Conservation (phyloP, 352 stramenopile species). For the Globisporangium orthogonon region DNA sequence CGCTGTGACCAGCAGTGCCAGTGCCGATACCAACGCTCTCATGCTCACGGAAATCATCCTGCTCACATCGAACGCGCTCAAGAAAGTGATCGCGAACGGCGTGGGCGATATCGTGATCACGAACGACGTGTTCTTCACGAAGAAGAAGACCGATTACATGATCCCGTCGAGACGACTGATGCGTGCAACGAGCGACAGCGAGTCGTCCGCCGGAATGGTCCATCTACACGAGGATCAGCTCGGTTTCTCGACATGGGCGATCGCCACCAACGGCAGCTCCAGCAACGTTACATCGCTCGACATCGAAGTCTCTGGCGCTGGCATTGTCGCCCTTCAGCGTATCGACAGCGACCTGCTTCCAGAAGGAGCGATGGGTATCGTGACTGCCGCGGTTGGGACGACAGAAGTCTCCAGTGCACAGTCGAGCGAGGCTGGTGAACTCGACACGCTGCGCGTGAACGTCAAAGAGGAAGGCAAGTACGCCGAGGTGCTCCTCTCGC, state of each 20-base stretch:
- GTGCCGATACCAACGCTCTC: background rate
- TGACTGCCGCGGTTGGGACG: background rate
- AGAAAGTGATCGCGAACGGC: slow-evolving; percentile 7
- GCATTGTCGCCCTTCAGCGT: background rate
- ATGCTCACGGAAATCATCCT: slow-evolving; percentile 5
- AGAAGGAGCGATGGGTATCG: background rate
- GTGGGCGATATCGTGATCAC: slow-evolving; percentile 2
- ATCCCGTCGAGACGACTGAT: background rate
- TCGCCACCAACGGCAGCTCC: background rate
- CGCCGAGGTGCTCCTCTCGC: background rate
- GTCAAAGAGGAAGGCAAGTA: background rate
- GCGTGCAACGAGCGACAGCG: background rate
- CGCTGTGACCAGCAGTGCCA: background rate
- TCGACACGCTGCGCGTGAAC: background rate
- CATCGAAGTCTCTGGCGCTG: background rate
- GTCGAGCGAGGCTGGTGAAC: background rate
- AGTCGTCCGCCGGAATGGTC: background rate
- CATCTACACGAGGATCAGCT: background rate
- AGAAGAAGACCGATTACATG: slow-evolving; percentile 1
- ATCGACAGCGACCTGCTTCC: slow-evolving; percentile 8
- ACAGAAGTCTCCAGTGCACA: background rate
- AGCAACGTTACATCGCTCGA: background rate
- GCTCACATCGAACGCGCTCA: background rate
- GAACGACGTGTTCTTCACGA: slow-evolving; percentile 6
- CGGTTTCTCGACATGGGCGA: background rate